Evolutionary conservation across 257 asterid genomes (phyloP).

Genomic region (Scutellaria minor): DNA sequence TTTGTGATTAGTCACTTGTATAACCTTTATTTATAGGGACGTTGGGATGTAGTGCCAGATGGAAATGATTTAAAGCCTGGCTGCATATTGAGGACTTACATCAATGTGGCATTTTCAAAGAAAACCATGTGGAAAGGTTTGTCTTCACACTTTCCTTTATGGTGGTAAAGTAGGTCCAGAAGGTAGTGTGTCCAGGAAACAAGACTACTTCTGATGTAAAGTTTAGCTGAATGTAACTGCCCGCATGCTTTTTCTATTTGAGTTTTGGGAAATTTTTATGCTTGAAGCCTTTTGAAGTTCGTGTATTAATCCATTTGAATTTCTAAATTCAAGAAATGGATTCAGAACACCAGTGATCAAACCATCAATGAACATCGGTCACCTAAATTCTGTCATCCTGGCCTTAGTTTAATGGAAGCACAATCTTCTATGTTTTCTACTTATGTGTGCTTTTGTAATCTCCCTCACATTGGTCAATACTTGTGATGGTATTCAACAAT

Average conservation of each 20-base stretch:
- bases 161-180: not conserved
- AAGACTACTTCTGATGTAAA: too few species aligned
- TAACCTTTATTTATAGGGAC: conserved; percentile 56
- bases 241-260: too few species aligned
- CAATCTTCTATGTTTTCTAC: too few species aligned
- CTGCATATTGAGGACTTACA: conserved; percentile 74
- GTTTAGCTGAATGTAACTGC: not conserved
- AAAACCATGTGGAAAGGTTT: conserved; percentile 94
- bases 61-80: conserved; percentile 53
- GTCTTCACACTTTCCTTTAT: conserved; percentile 27
- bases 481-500: too few species aligned
- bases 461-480: too few species aligned
- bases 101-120: conserved; percentile 82
- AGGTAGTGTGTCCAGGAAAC: too few species aligned
- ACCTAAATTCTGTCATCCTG: too few species aligned
- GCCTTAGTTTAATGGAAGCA: too few species aligned
- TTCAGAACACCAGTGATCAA: conserved; percentile 9
- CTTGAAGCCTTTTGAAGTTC: not conserved
- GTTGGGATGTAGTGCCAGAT: conserved; percentile 78
- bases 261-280: not conserved
- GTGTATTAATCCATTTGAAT: not conserved
- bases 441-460: too few species aligned
- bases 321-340: conserved; percentile 13
- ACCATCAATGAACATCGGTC: not conserved
- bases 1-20: conserved; percentile 27